Base-by-base conservation (phyloP, 176 grass and related monocot species). In the Canna indica region DNA sequence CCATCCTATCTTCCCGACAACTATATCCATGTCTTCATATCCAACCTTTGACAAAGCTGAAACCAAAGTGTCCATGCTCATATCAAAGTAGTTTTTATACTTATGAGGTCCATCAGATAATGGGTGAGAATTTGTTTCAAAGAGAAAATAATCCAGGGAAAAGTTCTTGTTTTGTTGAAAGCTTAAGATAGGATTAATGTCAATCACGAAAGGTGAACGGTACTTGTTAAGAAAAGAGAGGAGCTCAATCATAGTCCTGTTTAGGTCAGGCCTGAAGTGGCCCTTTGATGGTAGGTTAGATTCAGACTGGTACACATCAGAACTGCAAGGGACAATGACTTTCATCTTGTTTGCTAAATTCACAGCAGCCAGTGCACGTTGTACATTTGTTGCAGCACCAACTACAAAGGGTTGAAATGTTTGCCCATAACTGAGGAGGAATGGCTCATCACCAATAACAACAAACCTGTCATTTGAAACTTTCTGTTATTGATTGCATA, bases 1-100 rank as follows among this genome's bases (percentile, higher is more conserved):
- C 93, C 93, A 97, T 82, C 93, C 93, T 83, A 80, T 75, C 82
- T 69, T 79, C 31, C 88, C 91, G 7, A 97, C 72, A 28, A 92
- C 70, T 64, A 97, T 90, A 63, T 77, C 84, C 80, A 87, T 92
- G 33, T 90, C 69, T 67, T 72, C 50, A 73, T 87, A 97, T 22
- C 93, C 93, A 75, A 78, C 78, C 66, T 78, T 88, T 42, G 80
- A 83, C 79, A 97, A 78, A 90, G 88, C 81, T 64, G 86, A 83
- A 81, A 83, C 64, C 75, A 97, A 77, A 64, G 77, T 79, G 78
- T 97, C 93, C 60, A 97, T 82, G 82, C 86, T 97, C 52, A 83
- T 72, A 67, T 97, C 88, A 2, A 97, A 83, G 53, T 83, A 92
- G 56, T 97, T 97, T 72, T 79, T 72, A 67, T 97, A 97, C 76